A percentile compares a stretch with the other conserved stretches of the same genome.
Evolutionary conservation across 495 filamentous ascomycete genomes (phyloP).

Genomic region (Terfezia claveryi): DNA sequence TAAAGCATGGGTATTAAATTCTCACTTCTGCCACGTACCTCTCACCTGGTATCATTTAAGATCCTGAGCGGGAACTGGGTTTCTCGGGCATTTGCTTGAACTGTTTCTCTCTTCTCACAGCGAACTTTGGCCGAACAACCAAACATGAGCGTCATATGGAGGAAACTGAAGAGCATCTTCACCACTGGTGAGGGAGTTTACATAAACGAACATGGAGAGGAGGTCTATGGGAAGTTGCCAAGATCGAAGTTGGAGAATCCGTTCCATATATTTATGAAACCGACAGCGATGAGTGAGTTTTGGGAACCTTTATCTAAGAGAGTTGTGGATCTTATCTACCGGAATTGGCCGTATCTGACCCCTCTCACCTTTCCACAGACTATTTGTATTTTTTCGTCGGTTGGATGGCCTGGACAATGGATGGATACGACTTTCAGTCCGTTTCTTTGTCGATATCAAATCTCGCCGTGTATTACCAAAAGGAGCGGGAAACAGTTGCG

Average conservation of each 20-base stretch:
- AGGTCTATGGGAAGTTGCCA: slow-evolving; percentile 16
- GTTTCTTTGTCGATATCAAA: slow-evolving; percentile 49
- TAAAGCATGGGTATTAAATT: no score
- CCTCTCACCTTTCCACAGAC: background rate
- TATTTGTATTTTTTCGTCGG: slow-evolving; percentile 20
- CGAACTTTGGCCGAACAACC: no score
- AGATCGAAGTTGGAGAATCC: slow-evolving; percentile 17
- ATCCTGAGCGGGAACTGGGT: no score
- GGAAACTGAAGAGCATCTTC: slow-evolving; percentile 8
- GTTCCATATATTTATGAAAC: slow-evolving; percentile 12
- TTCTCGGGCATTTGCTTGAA: no score
- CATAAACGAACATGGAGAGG: slow-evolving; percentile 15
- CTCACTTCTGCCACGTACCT: no score
- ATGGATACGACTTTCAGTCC: slow-evolving; percentile 44
- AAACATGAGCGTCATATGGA: no score
- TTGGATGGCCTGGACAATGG: slow-evolving; percentile 22
- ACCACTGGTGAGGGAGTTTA: slow-evolving; percentile 15
- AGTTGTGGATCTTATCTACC: no score
- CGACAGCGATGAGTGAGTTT: slow-evolving; percentile 12
- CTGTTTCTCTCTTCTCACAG: no score
- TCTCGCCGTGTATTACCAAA: slow-evolving; percentile 40
- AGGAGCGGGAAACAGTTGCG: slow-evolving; percentile 39
- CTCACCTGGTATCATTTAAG: no score
- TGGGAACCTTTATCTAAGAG: no score
- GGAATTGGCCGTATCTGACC: no score